A percentile compares a stretch with the other conserved stretches of the same genome.
These are phyloP conservation scores for Pterocarpus macrocarpus DNA, from an alignment of 306 rosid genomes.

Conservation along the genomic window DNA sequence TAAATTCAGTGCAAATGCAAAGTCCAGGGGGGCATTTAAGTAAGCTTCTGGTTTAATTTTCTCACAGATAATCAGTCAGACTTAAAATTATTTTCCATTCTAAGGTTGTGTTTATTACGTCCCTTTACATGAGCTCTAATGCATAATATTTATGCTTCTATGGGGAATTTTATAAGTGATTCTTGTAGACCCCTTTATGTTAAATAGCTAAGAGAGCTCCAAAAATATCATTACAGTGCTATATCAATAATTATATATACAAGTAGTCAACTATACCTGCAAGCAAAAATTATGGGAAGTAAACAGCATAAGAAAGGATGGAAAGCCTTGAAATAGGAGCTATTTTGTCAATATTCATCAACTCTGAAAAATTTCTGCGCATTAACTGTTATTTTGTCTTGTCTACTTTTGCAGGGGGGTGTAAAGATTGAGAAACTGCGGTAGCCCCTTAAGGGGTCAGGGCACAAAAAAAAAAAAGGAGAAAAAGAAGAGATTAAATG, in stretches of 20 bases:
- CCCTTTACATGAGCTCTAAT: not conserved
- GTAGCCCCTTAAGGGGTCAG: conserved; percentile 10
- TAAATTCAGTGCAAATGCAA: not conserved
- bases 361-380: conserved; percentile 19
- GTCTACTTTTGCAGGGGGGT: conserved; percentile 57
- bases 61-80: not conserved
- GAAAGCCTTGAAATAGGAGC: not conserved
- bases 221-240: conserved; percentile 13
- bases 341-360: conserved; percentile 11
- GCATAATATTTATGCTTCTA: not conserved
- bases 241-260: not conserved
- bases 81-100: not conserved
- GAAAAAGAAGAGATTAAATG: not conserved
- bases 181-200: not conserved
- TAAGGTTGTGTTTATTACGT: not conserved
- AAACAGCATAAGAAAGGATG: not conserved
- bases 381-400: conserved; percentile 9
- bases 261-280: not conserved
- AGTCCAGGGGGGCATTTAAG: conserved; percentile 11
- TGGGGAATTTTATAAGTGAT: not conserved
- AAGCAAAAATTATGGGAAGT: not conserved
- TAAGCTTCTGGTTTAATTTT: conserved; percentile 25
- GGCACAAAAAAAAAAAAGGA: not conserved
- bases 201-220: not conserved
- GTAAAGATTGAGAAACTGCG: conserved; percentile 53